Evolutionary conservation across 768 basidiomycete genomes (phyloP).

Genomic region (Guyanaporus albipodus): DNA sequence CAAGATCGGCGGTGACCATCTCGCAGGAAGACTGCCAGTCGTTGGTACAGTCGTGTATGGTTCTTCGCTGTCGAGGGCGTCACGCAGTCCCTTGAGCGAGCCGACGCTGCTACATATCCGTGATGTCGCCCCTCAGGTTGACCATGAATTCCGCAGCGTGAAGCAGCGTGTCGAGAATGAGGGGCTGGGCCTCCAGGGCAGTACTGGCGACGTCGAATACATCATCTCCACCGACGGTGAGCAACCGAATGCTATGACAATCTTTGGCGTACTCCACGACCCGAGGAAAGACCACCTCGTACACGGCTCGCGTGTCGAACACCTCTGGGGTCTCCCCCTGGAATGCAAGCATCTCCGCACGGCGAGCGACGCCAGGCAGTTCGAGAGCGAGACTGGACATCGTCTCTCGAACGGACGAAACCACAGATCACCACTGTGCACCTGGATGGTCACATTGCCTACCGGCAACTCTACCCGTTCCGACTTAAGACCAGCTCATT

Average conservation of each 20-base stretch:
- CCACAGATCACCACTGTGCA: conserved; percentile 44
- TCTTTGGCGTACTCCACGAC: conserved; percentile 58
- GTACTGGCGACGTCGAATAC: conserved; percentile 52
- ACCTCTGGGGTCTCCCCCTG: conserved; percentile 36
- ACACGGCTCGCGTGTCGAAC: conserved; percentile 53
- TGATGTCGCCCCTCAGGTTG: conserved; percentile 48
- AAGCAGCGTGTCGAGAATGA: conserved; percentile 64
- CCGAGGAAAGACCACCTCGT: conserved; percentile 65
- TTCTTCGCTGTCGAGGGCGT: conserved; percentile 37
- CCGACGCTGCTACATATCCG: conserved; percentile 60
- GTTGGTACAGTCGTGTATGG: conserved; percentile 51
- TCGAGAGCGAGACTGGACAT: conserved; percentile 36
- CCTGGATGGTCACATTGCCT: conserved; percentile 54
- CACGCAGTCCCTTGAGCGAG: conserved; percentile 43
- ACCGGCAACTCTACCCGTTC: conserved; percentile 52
- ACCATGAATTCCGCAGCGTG: conserved; percentile 70
- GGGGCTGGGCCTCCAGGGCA: conserved; percentile 44
- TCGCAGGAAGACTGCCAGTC: conserved; percentile 41
- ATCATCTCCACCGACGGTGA: conserved; percentile 46
- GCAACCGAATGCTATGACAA: conserved; percentile 54
- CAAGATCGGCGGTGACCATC: conserved; percentile 48
- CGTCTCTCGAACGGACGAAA: conserved; percentile 33
- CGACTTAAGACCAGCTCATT: conserved; percentile 49
- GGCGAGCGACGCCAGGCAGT: conserved; percentile 34
- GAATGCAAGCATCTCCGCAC: conserved; percentile 30